Evolutionary conservation across 352 stramenopile genomes (phyloP), one percentile per base, ranked within the genome.

Genomic region (Phytophthora tentaculata): DNA sequence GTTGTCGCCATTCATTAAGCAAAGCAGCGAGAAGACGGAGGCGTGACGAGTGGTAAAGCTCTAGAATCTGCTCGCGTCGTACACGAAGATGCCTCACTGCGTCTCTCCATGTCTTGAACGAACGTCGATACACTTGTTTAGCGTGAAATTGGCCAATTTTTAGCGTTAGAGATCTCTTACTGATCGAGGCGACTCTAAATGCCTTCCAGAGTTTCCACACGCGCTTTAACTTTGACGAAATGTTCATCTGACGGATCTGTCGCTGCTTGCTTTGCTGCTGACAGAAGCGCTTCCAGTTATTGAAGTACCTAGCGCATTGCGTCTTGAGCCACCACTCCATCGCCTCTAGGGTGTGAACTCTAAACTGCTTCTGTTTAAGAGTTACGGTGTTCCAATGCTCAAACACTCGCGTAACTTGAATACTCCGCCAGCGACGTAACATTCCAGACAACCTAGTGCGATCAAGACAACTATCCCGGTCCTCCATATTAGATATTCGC

Each of bases 251-350:
- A 8, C 56, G 56, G 19, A 80, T 41, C 5, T 45, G 23, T 14
- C 61, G 28, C 8, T 63, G 23, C 9, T 52, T 68, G 22, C 35
- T 64, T 10, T 61, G 50, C 9, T 63, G 51, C 0, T 23, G 7
- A 10, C 49, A 66, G 35, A 73, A 69, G 7, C 14, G 22, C 7
- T 52, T 39, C 77, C 77, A 86, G 1, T 50, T 43, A n/a, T 14
- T 4, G n/a, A 86, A 70, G 20, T 53, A 53, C 10, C 39, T 37
- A 16, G 23, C 7, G 6, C 16, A 67, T 2, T 69, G 71, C 17
- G 19, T 60, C 9, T 44, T 45, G 5, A 72, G 64, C 77, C 77
- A 86, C 45, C 29, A 69, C 2, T 80, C 52, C 2, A 86, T 74
- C 12, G 75, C 75, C 2, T 61, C 22, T 0, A 83, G 19, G 2